Conservation (phyloP, 495 filamentous ascomycete genomes). For the Aspergillus taichungensis region DNA sequence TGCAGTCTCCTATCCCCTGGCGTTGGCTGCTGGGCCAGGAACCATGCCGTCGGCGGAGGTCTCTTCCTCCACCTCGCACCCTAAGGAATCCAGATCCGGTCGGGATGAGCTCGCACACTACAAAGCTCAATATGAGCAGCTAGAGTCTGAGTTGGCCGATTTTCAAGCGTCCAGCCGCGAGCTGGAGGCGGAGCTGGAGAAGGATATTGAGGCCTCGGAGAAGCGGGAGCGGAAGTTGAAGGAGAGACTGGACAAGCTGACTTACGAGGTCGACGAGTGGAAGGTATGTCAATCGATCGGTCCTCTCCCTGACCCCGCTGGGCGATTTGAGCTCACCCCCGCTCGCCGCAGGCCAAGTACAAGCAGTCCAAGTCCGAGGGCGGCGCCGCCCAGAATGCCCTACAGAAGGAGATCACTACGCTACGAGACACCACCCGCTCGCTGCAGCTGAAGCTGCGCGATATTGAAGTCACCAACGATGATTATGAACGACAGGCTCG, state of each 20-base stretch:
- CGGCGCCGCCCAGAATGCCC: conserved; percentile 65
- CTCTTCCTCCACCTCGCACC: conserved; percentile 49
- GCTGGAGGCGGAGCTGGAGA: conserved; percentile 89
- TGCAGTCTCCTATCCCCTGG: conserved; percentile 16
- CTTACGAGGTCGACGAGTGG: conserved; percentile 94
- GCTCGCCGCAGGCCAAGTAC: conserved; percentile 68
- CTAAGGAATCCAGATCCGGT: conserved; percentile 45
- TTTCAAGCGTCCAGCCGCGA: conserved; percentile 92
- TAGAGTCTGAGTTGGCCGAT: conserved; percentile 85
- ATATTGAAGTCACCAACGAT: conserved; percentile 97
- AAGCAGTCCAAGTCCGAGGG: conserved; percentile 88
- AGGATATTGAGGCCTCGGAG: conserved; percentile 92
- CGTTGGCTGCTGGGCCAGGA: conserved; percentile 25
- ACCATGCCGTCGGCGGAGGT: conserved; percentile 52
- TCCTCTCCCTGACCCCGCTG: not conserved
- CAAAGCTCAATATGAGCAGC: conserved; percentile 88
- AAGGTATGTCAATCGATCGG: conserved; percentile 55
- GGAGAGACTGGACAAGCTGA: conserved; percentile 74
- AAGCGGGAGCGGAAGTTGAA: conserved; percentile 78
- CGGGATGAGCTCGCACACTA: conserved; percentile 82
- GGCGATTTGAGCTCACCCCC: conserved; percentile 1
- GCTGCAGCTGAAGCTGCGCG: conserved; percentile 72
- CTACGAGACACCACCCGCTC: conserved; percentile 77
- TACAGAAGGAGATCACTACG: conserved; percentile 93
- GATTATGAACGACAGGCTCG: conserved; percentile 94